phyloP scores from a whole-genome alignment of 768 basidiomycete genomes.

The Rhodotorula babjevae region DNA sequence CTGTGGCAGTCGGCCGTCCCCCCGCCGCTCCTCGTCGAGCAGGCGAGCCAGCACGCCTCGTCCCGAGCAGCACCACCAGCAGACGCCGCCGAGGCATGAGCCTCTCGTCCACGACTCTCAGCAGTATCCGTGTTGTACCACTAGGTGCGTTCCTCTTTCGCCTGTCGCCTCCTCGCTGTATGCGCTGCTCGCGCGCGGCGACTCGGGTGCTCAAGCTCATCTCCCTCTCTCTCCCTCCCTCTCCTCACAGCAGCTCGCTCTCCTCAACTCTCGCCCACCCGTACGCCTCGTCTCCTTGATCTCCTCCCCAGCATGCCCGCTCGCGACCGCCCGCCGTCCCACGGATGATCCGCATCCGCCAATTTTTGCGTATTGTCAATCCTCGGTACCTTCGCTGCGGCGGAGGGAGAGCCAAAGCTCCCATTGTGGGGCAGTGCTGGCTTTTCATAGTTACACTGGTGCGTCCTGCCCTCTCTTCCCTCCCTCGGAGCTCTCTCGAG shows the following conservation, averaged over 20 bases:
- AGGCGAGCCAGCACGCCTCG: neutral
- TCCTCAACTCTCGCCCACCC: neutral
- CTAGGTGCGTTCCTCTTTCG: neutral
- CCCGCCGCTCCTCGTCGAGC: constrained; percentile 13
- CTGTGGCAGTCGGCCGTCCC: constrained; percentile 9
- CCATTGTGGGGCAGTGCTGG: constrained; percentile 18
- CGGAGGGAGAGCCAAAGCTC: constrained; percentile 30
- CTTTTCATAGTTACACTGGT: constrained; percentile 38
- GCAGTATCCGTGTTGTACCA: neutral
- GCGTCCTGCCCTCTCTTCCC: no score
- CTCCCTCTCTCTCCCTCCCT: neutral
- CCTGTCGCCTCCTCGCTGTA: neutral
- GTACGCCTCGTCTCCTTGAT: neutral
- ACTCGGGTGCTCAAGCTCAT: neutral
- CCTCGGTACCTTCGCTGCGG: constrained; percentile 12
- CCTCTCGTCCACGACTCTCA: no score
- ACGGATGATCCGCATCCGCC: constrained; percentile 38
- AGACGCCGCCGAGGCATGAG: neutral
- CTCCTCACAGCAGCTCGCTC: neutral
- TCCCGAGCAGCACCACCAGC: neutral
- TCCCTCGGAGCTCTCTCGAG: no score
- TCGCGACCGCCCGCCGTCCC: neutral
- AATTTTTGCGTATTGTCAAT: constrained; percentile 30
- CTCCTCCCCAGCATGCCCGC: neutral
- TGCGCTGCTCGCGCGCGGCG: neutral